Evolutionary conservation across 1,284 basidiomycete genomes (phyloP), one percentile per base, ranked within the genome.

Genomic region (Apiotrichum sp.): DNA sequence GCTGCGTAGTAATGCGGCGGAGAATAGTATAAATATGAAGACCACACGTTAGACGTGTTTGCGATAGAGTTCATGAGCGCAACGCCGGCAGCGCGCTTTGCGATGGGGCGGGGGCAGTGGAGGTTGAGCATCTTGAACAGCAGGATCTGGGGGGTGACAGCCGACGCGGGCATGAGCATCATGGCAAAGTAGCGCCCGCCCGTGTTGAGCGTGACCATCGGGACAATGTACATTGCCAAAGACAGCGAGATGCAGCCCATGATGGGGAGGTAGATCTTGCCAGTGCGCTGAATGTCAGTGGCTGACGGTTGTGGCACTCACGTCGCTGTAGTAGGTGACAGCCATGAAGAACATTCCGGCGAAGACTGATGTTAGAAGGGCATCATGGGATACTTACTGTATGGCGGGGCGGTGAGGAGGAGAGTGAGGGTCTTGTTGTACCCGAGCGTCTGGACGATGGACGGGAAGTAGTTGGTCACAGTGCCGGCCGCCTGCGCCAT

Each of bases 211-310:
- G 67, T 65, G 0, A 53, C 9, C 10, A 61, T 60, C 31, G 63
- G 38, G 31, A 70, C 61, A 39, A 68, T 56, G 54, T 71, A 70
- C 33, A 45, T 60, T 32, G 58, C 47, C 43, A 62, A 49, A 11
- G 58, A 51, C 47, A 64, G 46, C 45, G 36, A 44, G 33, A 68
- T 55, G 48, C 59, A 62, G 38, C 53, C 36, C 40, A 65, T 55
- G 44, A 65, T 62, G 22, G 61, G 53, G 6, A 40, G 43, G 57
- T 67, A 70, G 39, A 67, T 62, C 16, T 39, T 16, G 13, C 88
- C 3, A 86, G 87, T 14, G 85, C 53, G 46, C 86, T 82, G 11
- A 8, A 14, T 6, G 9, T 41, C 10, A 16, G 11, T 11, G 22
- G 22, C 22, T 22, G 22, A 22, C 22, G 22, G 22, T 41, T 41